A percentile compares a stretch with the other conserved stretches of the same genome.
Evolutionary conservation across 2,329 filamentous ascomycete species (phyloP).

Genomic region (Scedosporium apiospermum): DNA sequence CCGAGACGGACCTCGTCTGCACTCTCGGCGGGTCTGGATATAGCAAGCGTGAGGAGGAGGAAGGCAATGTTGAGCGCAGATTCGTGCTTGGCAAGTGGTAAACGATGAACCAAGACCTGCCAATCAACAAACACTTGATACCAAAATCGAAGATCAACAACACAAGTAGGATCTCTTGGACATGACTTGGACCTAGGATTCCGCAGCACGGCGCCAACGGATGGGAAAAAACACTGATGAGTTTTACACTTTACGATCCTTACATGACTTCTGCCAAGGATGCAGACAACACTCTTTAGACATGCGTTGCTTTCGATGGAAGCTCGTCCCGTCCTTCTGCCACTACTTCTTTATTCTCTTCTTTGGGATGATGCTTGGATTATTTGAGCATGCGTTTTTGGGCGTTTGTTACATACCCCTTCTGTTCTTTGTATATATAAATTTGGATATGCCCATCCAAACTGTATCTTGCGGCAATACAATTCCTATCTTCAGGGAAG

Average conservation of each 20-base stretch:
- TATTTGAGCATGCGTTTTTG: no score
- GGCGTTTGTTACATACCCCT: not conserved
- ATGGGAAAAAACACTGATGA: not conserved
- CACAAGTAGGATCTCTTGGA: not conserved
- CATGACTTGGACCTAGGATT: not conserved
- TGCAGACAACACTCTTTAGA: not conserved
- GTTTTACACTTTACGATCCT: not conserved
- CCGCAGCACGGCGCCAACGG: not conserved
- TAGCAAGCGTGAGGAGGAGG: constrained; percentile 6
- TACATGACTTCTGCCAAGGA: not conserved
- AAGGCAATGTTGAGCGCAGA: constrained; percentile 18
- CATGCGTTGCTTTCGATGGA: not conserved
- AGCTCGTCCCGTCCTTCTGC: not conserved
- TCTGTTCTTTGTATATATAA: not conserved
- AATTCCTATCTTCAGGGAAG: not conserved
- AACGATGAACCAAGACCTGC: not conserved
- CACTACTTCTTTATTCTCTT: no score
- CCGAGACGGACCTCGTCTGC: constrained; percentile 38
- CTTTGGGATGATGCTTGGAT: no score
- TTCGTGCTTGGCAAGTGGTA: constrained; percentile 24
- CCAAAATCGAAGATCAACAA: no score
- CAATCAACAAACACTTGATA: no score
- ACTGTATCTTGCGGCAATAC: not conserved
- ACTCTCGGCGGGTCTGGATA: constrained; percentile 29
- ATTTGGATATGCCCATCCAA: not conserved